Base-by-base conservation (phyloP, 768 basidiomycete genomes). In the Thelephora ganbajun region DNA sequence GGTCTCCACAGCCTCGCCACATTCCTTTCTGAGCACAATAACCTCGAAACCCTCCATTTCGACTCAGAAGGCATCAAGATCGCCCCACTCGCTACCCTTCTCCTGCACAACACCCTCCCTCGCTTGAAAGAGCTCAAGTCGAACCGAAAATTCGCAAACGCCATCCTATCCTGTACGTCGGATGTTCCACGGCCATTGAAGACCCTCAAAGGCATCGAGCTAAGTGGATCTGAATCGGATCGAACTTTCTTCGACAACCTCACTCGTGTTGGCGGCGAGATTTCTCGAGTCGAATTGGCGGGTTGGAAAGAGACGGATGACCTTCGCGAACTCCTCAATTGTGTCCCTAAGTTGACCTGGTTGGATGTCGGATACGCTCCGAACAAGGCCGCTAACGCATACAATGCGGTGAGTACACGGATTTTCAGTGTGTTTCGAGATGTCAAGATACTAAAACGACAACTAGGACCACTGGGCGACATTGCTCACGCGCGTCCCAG, bases 231-330 rank as follows among this genome's bases (percentile, higher is more conserved):
- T 5, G 57, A 57, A 11, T 52, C 50, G 56, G 70, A 66, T 42
- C 42, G 26, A 39, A 54, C 20, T 5, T 76, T 77, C 63, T 59
- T 77, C 7, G 52, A 55, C 19, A 66, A 64, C 54, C 59, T 83
- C 45, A 52, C 34, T 3, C 59, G 56, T 41, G 65, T 66, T 1
- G 45, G 43, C 14, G 46, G 43, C 16, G 57, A 53, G 4, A 56
- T 83, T 36, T 65, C 61, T 43, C 62, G 71, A 7, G 54, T 82
- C 19, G 79, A 80, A 58, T 63, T 81, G 19, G 62, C 61, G 0
- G 73, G 72, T 1, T 80, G 77, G 76, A 66, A 65, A 46, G 79
- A 80, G 41, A 68, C 80, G 57, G 79, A 82, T 22, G 80, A 80
- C 51, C 59, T 80, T 20, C 55, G 64, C 45, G 64, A 66, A 44